Evolutionary conservation across 768 basidiomycete genomes (phyloP).

Genomic region (Mrakia frigida): DNA sequence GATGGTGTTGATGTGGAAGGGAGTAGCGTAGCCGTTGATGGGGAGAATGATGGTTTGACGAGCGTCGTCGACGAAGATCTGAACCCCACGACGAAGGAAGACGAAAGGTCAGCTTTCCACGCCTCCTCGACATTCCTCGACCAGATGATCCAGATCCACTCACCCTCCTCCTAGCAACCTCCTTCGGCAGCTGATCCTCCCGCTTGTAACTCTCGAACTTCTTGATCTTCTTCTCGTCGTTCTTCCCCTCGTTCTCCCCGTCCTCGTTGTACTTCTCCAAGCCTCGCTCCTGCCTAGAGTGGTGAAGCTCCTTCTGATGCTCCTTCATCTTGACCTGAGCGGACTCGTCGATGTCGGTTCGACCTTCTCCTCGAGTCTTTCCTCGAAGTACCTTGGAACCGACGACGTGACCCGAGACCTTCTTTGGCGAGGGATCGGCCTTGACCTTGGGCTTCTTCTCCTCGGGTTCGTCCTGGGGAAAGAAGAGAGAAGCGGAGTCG

Average conservation of each 20-base stretch:
- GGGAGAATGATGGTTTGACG: conserved; percentile 84
- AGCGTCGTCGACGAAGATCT: conserved; percentile 91
- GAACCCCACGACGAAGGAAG: conserved; percentile 22
- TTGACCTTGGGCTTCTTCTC: conserved; percentile 49
- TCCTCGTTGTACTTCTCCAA: conserved; percentile 77
- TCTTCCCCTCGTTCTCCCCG: conserved; percentile 65
- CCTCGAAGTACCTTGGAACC: conserved; percentile 82
- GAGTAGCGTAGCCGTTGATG: conserved; percentile 89
- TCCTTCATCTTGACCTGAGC: conserved; percentile 72
- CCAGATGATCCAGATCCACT: conserved; percentile 37
- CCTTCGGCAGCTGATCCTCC: conserved; percentile 80
- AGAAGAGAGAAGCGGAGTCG: background rate
- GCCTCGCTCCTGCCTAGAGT: conserved; percentile 68
- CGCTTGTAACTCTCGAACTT: conserved; percentile 95
- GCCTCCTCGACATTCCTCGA: conserved; percentile 6
- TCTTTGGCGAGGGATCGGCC: conserved; percentile 52
- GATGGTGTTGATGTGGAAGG: conserved; percentile 96
- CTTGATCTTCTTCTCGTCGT: conserved; percentile 90
- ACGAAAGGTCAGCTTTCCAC: background rate
- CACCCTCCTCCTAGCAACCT: conserved; percentile 73
- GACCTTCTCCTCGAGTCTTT: conserved; percentile 74
- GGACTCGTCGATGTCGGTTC: conserved; percentile 68
- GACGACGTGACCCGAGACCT: conserved; percentile 56
- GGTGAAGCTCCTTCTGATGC: conserved; percentile 80
- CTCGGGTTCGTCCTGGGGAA: conserved; percentile 52